Evolutionary conservation across 2,329 filamentous ascomycete species (phyloP).

Genomic region (Annulohypoxylon truncatum): DNA sequence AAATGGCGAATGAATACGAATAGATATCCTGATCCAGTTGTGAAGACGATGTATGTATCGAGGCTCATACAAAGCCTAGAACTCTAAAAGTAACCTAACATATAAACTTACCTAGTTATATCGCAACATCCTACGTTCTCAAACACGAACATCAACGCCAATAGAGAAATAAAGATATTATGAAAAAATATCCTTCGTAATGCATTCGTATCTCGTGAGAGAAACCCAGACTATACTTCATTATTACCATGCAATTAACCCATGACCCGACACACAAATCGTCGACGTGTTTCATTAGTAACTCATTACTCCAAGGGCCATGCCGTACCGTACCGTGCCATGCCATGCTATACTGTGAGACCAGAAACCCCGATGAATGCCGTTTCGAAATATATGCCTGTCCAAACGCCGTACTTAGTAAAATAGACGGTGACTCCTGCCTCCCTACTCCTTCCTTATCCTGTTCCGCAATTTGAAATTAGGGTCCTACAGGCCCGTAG

Average conservation of each 20-base stretch:
- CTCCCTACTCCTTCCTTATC: background rate
- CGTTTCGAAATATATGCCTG: conserved; percentile 19
- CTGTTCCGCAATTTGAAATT: background rate
- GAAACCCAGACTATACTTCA: conserved; percentile 10
- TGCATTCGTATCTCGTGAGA: conserved; percentile 35
- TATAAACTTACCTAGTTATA: background rate
- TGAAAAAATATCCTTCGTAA: background rate
- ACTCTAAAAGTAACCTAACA: background rate
- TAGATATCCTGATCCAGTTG: background rate
- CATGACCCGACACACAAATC: background rate
- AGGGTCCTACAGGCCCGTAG: background rate
- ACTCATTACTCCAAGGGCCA: conserved; percentile 12
- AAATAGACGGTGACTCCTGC: background rate
- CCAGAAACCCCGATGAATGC: conserved; percentile 7
- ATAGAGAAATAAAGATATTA: background rate
- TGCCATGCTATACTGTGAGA: background rate
- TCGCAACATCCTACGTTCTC: background rate
- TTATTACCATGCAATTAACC: conserved; percentile 3
- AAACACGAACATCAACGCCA: no score
- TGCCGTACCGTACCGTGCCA: background rate
- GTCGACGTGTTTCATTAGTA: background rate
- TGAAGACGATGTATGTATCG: background rate
- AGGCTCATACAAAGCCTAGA: background rate
- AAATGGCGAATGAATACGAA: background rate
- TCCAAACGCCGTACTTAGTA: conserved; percentile 28